Evolutionary conservation across 2,329 filamentous ascomycete species (phyloP).

Genomic region (Epichloe gansuensis): DNA sequence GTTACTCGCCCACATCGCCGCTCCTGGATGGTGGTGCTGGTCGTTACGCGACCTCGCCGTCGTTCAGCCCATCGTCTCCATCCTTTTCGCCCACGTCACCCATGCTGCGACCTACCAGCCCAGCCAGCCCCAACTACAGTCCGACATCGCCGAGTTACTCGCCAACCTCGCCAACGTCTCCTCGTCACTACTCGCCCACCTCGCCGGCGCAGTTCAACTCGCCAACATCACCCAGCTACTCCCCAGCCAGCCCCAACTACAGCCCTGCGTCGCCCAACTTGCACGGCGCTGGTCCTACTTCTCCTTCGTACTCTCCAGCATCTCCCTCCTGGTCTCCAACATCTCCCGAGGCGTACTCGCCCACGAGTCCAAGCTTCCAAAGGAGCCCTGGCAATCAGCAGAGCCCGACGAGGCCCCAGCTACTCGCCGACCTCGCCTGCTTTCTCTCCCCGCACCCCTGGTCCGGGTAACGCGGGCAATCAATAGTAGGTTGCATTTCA

Average conservation of each 20-base stretch:
- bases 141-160: conserved; percentile 56
- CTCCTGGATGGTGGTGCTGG: conserved; percentile 41
- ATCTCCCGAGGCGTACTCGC: conserved; percentile 52
- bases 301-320: conserved; percentile 54
- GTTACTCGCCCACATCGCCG: conserved; percentile 69
- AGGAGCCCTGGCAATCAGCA: conserved; percentile 40
- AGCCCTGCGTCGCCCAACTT: conserved; percentile 54
- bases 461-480: conserved; percentile 30
- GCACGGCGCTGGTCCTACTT: conserved; percentile 31
- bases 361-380: conserved; percentile 50
- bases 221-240: conserved; percentile 62
- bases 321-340: conserved; percentile 72
- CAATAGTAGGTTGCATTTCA: conserved; percentile 24
- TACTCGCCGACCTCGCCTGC: conserved; percentile 53
- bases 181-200: conserved; percentile 51
- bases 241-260: conserved; percentile 58
- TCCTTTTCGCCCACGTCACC: conserved; percentile 53
- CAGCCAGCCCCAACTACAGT: conserved; percentile 49
- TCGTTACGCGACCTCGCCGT: conserved; percentile 46
- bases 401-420: conserved; percentile 57
- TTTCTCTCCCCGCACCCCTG: conserved; percentile 34
- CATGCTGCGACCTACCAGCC: conserved; percentile 41
- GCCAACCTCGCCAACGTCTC: conserved; percentile 46
- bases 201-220: conserved; percentile 65
- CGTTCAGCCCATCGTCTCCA: conserved; percentile 51